Percentiles rank a stretch among this genome's conserved stretches.
Evolutionary conservation across 169 alveolate species (phyloP).

Genomic region (Eimeria necatrix): DNA sequence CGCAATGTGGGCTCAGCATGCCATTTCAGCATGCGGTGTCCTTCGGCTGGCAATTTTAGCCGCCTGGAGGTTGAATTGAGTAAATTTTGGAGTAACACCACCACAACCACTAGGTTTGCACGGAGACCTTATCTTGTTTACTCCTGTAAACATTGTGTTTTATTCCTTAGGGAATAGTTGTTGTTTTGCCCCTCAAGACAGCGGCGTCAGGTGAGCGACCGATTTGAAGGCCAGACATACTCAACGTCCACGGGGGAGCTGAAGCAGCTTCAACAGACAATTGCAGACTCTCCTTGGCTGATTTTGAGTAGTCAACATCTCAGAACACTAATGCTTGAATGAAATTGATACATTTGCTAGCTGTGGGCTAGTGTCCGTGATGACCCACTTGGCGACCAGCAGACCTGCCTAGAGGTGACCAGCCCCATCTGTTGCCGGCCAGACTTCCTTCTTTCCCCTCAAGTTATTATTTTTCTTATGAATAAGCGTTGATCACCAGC

Average conservation of each 20-base stretch:
- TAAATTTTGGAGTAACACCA: background rate
- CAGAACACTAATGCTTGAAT: background rate
- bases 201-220: slow-evolving; percentile 2
- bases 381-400: no score
- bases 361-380: background rate
- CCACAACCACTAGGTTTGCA: background rate
- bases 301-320: background rate
- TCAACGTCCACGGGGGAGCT: background rate
- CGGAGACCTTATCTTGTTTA: background rate
- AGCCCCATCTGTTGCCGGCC: slow-evolving; percentile 16
- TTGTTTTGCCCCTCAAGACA: background rate
- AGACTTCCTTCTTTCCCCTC: background rate
- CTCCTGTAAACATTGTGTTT: background rate
- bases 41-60: background rate
- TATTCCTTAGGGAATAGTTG: background rate
- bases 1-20: background rate
- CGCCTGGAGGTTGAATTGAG: background rate
- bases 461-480: background rate
- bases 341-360: background rate
- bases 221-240: background rate
- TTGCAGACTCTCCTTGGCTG: background rate
- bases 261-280: background rate
- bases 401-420: background rate
- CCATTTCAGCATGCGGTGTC: slow-evolving; percentile 16
- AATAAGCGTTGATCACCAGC: no score